These are phyloP conservation scores for Nicotiana sylvestris DNA, from an alignment of 257 asterid species.

Conservation along the genomic window DNA sequence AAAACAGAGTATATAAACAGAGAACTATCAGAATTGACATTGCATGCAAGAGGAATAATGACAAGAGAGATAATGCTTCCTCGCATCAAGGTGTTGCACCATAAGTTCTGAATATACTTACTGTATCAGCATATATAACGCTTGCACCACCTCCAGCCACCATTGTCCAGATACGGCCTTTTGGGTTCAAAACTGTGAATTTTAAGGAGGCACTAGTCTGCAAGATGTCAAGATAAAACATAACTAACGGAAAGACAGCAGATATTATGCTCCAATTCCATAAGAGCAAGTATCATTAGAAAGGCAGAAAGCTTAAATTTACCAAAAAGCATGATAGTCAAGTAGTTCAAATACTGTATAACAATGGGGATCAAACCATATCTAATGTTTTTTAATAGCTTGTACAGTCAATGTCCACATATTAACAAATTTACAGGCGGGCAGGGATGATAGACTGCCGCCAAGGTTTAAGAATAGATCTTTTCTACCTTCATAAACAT, in stretches of 20 bases:
- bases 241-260: not conserved
- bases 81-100: not conserved
- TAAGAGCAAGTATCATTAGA: not conserved
- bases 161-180: constrained; percentile 99
- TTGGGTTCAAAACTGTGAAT: constrained; percentile 86
- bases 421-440: not conserved
- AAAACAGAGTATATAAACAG: not conserved
- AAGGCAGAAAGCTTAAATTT: not conserved
- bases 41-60: constrained; percentile 5
- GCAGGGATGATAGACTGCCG: not conserved
- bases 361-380: not conserved
- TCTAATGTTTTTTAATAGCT: not conserved
- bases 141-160: constrained; percentile 99
- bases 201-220: constrained; percentile 97
- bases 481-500: not conserved
- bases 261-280: not conserved
- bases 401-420: not conserved
- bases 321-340: not conserved
- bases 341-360: not conserved
- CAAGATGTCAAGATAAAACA: constrained; percentile 15
- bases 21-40: not conserved
- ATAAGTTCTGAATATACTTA: constrained; percentile 30
- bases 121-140: constrained; percentile 94
- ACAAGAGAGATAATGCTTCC: not conserved
- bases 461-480: not conserved